Evolutionary conservation across 495 filamentous ascomycete genomes (phyloP), one percentile per base, ranked within the genome.

Genomic region (Penicillium simplicissimum): DNA sequence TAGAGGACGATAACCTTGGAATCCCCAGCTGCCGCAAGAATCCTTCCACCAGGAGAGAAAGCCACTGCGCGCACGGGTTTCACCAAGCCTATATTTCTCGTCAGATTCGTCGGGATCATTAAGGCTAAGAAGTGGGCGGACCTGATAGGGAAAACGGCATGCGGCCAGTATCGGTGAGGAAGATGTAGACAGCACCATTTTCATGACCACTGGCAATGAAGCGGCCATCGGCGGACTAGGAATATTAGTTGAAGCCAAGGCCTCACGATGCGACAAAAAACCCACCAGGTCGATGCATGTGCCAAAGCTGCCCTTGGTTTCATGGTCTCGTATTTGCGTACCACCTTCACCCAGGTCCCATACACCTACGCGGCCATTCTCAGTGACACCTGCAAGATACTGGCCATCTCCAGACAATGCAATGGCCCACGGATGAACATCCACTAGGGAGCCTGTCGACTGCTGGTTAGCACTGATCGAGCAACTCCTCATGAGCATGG

Each of bases 21-120:
- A 68, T 98, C 92, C 45, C 95, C 95, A 31, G 91, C 90, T n/a
- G 93, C 95, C 36, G 96, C 96, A 21, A 98, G 86, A 10, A 93
- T 81, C 64, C 84, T 93, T 60, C 88, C 87, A 23, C 83, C 88
- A 1, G 95, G 95, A 21, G 91, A 96, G 76, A 98, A 98, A 3
- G 90, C 82, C 33, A 98, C 87, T 8, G 87, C 75, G 59, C 95
- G 87, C 37, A 97, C 87, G 3, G 93, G 89, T 58, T 93, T 95
- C 17, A 92, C 83, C 49, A 98, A 80, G 34, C 95, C 93, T 96
- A 49, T 94, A 49, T 15, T 37, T 15, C 15, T 63, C 9, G 57
- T 60, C 57, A 49, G 61, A 52, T n/a, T 55, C 34, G 23, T 25
- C 33, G 6, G 34, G 35, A n/a, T 48, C 11, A 34, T 28, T 9